Conservation (phyloP, 2,329 filamentous ascomycete genomes). For the Blastomyces parvus region DNA sequence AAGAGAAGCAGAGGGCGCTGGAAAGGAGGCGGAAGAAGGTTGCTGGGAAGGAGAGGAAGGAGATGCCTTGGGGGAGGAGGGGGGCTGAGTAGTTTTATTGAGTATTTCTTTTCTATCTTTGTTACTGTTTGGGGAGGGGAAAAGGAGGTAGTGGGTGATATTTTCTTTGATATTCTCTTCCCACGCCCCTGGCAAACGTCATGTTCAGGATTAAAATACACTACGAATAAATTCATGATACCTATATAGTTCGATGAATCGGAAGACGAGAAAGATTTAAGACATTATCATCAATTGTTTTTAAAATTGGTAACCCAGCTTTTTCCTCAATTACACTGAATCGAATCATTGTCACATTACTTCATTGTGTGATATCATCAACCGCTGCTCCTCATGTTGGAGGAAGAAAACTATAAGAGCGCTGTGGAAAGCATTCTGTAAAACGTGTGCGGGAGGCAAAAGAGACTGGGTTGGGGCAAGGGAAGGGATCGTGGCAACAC, state of each 20-base stretch:
- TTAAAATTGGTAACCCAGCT: neutral
- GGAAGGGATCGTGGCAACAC: neutral
- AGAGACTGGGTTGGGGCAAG: neutral
- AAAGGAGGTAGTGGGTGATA: neutral
- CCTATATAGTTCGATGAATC: neutral
- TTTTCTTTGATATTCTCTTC: neutral
- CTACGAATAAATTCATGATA: neutral
- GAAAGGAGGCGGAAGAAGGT: constrained; percentile 86
- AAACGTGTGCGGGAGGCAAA: neutral
- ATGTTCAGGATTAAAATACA: neutral
- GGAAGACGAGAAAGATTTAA: neutral
- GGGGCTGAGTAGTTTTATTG: constrained; percentile 21
- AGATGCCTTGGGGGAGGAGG: constrained; percentile 51
- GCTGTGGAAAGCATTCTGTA: neutral
- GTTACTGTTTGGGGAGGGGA: neutral
- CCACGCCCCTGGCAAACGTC: neutral
- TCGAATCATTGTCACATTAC: constrained; percentile 9
- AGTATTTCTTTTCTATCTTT: neutral
- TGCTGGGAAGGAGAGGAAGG: constrained; percentile 72
- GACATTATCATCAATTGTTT: neutral
- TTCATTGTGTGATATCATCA: constrained; percentile 2
- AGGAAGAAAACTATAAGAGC: neutral
- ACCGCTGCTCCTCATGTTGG: neutral
- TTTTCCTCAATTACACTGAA: neutral
- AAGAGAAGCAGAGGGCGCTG: constrained; percentile 73